Conservation (phyloP, 129 eudicot genomes). For the Tagetes erecta region DNA sequence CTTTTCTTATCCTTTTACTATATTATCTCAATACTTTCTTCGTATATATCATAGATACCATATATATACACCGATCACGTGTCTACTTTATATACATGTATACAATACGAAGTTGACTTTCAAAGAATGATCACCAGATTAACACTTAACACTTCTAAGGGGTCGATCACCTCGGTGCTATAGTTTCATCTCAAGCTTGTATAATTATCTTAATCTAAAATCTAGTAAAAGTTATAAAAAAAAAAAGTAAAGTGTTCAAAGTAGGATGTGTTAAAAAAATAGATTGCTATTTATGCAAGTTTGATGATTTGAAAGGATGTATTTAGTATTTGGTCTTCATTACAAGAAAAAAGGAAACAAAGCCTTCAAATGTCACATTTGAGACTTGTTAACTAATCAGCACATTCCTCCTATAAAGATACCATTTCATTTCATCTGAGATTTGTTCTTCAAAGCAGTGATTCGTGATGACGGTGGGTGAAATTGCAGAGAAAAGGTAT, state of each 20-base stretch:
- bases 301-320: not conserved
- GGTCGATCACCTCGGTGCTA: too few species aligned
- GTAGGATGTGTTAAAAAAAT: not conserved
- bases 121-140: too few species aligned
- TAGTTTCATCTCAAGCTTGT: too few species aligned
- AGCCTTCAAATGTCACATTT: not conserved
- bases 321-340: not conserved
- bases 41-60: too few species aligned
- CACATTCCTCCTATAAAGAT: constrained; percentile 27
- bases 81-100: too few species aligned
- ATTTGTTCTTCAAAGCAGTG: constrained; percentile 20
- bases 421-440: constrained; percentile 5
- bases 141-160: too few species aligned
- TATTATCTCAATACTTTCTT: too few species aligned
- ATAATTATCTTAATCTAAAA: too few species aligned
- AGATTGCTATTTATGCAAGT: not conserved
- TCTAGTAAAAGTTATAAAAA: too few species aligned
- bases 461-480: constrained; percentile 22
- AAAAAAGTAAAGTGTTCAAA: not conserved
- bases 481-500: constrained; percentile 31
- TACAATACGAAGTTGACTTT: too few species aligned
- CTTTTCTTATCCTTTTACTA: too few species aligned
- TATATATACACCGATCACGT: too few species aligned
- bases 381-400: not conserved
- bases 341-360: not conserved